Conservation (phyloP, 164 flowering plant species). For the Aristolochia californica region DNA sequence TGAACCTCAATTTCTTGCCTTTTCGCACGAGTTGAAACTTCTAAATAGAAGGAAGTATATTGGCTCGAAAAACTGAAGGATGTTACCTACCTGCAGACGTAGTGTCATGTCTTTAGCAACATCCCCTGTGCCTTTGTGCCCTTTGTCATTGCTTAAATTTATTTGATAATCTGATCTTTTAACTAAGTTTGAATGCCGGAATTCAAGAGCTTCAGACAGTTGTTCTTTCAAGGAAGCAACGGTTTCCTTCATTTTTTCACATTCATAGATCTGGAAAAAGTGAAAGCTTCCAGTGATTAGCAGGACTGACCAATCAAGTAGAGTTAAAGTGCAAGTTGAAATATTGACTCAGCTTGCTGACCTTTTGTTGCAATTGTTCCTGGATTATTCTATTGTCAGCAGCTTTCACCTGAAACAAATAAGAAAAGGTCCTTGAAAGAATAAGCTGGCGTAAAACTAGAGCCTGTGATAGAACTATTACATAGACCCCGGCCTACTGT, state of each 20-base stretch:
- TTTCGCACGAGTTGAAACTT: neutral
- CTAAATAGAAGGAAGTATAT: neutral
- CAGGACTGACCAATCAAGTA: neutral
- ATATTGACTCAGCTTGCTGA: slow-evolving; percentile 8
- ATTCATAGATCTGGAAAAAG: slow-evolving; percentile 48
- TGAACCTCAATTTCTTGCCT: neutral
- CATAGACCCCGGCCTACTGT: too few relatives aligned
- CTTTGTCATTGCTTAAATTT: slow-evolving; percentile 20
- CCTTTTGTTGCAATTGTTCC: slow-evolving; percentile 92
- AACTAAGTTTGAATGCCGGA: slow-evolving; percentile 20
- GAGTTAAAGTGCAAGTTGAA: neutral
- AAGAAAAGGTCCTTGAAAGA: too few relatives aligned
- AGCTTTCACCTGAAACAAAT: slow-evolving; percentile 47
- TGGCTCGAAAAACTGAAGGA: neutral
- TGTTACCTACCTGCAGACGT: slow-evolving; percentile 34
- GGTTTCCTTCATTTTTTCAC: slow-evolving; percentile 60
- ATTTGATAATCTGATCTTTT: slow-evolving; percentile 8
- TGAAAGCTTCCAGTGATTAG: slow-evolving; percentile 5
- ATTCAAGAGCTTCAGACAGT: slow-evolving; percentile 48
- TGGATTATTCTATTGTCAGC: slow-evolving; percentile 91
- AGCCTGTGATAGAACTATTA: too few relatives aligned
- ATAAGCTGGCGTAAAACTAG: too few relatives aligned
- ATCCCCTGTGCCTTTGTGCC: slow-evolving; percentile 14
- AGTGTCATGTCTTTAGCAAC: slow-evolving; percentile 21
- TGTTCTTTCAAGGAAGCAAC: slow-evolving; percentile 56